A percentile compares a stretch with the other conserved stretches of the same genome.
phyloP scores from a whole-genome alignment of 768 basidiomycete genomes.

The Mycena haematopus region DNA sequence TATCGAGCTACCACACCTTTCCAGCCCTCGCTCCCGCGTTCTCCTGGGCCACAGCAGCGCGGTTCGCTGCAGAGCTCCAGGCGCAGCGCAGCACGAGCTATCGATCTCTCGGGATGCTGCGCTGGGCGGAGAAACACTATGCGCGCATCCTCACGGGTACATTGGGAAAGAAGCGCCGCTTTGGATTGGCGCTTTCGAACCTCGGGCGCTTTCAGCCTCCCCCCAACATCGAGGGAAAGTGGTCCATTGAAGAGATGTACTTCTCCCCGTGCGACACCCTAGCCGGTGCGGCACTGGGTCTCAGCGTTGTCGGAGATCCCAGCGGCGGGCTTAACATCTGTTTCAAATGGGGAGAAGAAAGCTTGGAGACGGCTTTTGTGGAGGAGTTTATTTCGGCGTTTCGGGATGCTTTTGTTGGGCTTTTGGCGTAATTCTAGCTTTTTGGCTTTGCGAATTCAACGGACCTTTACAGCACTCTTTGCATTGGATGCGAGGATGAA shows the following conservation, averaged over 20 bases:
- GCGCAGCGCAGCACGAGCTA: constrained; percentile 24
- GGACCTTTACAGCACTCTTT: too few relatives aligned
- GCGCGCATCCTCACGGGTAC: constrained; percentile 36
- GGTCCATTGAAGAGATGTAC: constrained; percentile 31
- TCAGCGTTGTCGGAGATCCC: constrained; percentile 37
- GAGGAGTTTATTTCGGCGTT: constrained; percentile 33
- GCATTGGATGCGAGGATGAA: too few relatives aligned
- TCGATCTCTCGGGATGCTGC: constrained; percentile 40
- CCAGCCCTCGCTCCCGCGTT: constrained; percentile 34
- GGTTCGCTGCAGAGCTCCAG: constrained; percentile 35
- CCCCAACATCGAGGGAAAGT: constrained; percentile 14
- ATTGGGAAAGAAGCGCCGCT: constrained; percentile 41
- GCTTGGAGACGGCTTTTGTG: constrained; percentile 30
- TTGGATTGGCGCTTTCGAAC: constrained; percentile 44
- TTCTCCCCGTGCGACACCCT: constrained; percentile 39
- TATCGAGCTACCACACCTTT: constrained; percentile 33
- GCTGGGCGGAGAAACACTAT: constrained; percentile 40
- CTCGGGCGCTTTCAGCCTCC: constrained; percentile 37
- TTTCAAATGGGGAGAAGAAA: constrained; percentile 35
- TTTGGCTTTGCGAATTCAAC: too few relatives aligned
- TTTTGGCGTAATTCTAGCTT: neutral
- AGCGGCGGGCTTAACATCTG: constrained; percentile 34
- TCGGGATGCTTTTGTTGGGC: constrained; percentile 4
- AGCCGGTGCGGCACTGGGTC: constrained; percentile 36
- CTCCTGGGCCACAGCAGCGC: constrained; percentile 40